Percentiles rank a stretch among this genome's conserved stretches.
Conservation (phyloP, 345 rosid species). For the Arabis alpina region DNA sequence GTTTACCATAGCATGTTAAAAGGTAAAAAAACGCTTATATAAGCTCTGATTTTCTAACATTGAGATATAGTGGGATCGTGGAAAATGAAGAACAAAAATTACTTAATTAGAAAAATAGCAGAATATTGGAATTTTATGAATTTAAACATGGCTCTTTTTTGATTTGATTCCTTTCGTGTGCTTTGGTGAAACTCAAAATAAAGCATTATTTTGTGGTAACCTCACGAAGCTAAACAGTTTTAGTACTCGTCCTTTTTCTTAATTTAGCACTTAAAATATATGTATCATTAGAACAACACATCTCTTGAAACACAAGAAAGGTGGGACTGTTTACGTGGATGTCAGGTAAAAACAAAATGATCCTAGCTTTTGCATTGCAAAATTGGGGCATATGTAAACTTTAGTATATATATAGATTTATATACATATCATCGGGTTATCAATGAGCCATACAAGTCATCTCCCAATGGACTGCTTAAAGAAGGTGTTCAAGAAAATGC, state of each 20-base stretch:
- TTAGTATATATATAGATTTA: too few relatives aligned
- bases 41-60: too few relatives aligned
- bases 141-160: too few relatives aligned
- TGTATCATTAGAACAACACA: too few relatives aligned
- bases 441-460: conserved; percentile 14
- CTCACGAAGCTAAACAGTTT: background rate
- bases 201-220: conserved; percentile 10
- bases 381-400: background rate
- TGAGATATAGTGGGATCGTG: too few relatives aligned
- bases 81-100: too few relatives aligned
- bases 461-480: conserved; percentile 17
- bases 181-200: conserved; percentile 1
- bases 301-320: conserved; percentile 30
- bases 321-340: conserved; percentile 22
- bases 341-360: conserved; percentile 26
- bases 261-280: conserved; percentile 1
- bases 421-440: background rate
- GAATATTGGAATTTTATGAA: too few relatives aligned
- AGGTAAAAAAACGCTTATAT: too few relatives aligned
- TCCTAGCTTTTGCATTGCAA: conserved; percentile 31
- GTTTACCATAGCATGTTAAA: too few relatives aligned
- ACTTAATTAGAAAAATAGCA: too few relatives aligned
- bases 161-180: conserved; percentile 34
- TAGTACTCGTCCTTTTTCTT: too few relatives aligned
- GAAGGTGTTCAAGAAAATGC: conserved; percentile 11